Conservation (phyloP, 2,329 filamentous ascomycete species). For the Sporothrix dimorphospora region DNA sequence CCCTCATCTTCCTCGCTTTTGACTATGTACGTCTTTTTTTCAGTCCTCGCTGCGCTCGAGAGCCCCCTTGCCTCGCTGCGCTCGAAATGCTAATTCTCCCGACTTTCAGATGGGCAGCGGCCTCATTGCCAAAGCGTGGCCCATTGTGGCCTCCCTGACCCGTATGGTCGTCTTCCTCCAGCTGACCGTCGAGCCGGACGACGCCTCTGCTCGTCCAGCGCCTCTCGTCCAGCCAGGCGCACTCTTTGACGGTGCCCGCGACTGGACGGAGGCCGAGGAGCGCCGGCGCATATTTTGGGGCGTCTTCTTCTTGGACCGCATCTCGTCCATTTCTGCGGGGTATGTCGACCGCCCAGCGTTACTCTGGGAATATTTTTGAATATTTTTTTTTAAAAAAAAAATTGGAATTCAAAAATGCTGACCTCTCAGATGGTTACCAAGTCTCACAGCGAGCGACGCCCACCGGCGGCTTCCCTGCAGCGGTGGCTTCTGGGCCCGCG, state of each 20-base stretch:
- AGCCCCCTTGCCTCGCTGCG: neutral
- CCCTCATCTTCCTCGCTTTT: conserved; percentile 43
- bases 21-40: conserved; percentile 34
- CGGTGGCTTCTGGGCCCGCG: conserved; percentile 40
- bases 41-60: neutral
- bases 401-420: neutral
- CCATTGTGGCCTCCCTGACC: conserved; percentile 45
- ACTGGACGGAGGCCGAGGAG: conserved; percentile 42
- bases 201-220: conserved; percentile 29
- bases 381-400: too few species aligned
- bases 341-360: too few species aligned
- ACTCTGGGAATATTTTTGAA: neutral
- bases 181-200: conserved; percentile 42
- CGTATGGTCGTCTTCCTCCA: conserved; percentile 45
- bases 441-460: conserved; percentile 41
- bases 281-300: conserved; percentile 44
- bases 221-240: conserved; percentile 38
- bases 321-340: conserved; percentile 38
- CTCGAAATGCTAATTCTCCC: neutral
- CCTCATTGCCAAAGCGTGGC: conserved; percentile 41
- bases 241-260: conserved; percentile 37
- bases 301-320: conserved; percentile 45
- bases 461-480: conserved; percentile 42
- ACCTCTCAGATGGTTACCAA: conserved; percentile 40
- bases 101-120: conserved; percentile 35